phyloP scores from a whole-genome alignment of 768 basidiomycete species.

The Termitomyces sp. region DNA sequence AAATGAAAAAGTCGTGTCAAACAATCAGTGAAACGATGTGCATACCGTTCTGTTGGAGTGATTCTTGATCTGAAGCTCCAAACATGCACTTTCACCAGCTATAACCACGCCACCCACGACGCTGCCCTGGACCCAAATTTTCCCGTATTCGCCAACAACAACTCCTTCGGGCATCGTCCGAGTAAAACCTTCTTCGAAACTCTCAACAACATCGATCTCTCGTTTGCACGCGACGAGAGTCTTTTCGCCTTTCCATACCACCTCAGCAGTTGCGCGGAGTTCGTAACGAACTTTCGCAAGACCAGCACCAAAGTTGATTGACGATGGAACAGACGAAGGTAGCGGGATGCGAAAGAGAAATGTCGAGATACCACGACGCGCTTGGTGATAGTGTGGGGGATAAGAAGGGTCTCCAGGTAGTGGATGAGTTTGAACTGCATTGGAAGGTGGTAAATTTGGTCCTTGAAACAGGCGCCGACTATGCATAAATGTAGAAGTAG shows the following conservation, averaged over 20 bases:
- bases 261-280: constrained; percentile 64
- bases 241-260: constrained; percentile 71
- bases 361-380: constrained; percentile 69
- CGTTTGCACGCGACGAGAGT: constrained; percentile 58
- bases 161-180: constrained; percentile 48
- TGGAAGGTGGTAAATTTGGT: constrained; percentile 76
- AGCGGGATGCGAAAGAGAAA: constrained; percentile 79
- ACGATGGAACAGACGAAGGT: constrained; percentile 60
- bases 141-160: constrained; percentile 71
- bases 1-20: neutral
- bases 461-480: constrained; percentile 73
- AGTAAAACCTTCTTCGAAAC: constrained; percentile 31
- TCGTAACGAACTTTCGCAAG: constrained; percentile 70
- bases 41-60: constrained; percentile 68
- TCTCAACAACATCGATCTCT: constrained; percentile 62
- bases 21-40: constrained; percentile 18
- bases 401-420: constrained; percentile 52
- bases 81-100: constrained; percentile 63
- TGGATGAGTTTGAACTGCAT: constrained; percentile 67
- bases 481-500: constrained; percentile 72
- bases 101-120: constrained; percentile 58
- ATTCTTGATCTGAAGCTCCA: constrained; percentile 79
- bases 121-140: constrained; percentile 69
- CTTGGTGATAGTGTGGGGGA: constrained; percentile 62
- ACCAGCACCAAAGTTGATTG: constrained; percentile 65